Evolutionary conservation across 345 rosid species (phyloP), one percentile per base, ranked within the genome.

Genomic region (Gossypium australe): DNA sequence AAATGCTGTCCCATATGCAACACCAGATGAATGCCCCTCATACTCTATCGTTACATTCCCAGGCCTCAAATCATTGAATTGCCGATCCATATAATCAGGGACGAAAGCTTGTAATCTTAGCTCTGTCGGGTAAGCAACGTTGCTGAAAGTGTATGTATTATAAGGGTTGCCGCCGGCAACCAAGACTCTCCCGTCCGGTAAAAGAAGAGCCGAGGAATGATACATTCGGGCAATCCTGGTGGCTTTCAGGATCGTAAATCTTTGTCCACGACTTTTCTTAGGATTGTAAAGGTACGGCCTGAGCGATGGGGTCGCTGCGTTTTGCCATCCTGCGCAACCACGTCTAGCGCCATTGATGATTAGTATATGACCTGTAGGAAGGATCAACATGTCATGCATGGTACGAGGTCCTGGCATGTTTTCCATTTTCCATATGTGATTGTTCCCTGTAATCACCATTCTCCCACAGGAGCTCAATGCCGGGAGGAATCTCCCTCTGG

Each of bases 101-200:
- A 80, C 67, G 45, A 86, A 85, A 3, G 82, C 85, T 41, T 89
- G 85, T 45, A 89, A 59, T 76, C 94, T 84, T 11, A 87, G 78
- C 65, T 89, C 90, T 0, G 89, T 87, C 1, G 92, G 89, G 79
- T 80, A 76, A 16, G 80, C 55, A 47, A 78, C 85, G 9, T 82
- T 70, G n/a, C 11, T 67, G 73, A 79, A 86, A 11, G 43, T 74
- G 83, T 89, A 89, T 2, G 70, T 73, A 1, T 11, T 51, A 57
- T 89, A 80, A 8, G 94, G 88, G 57, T 89, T 89, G 64, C 94
- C 77, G 1, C 94, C 90, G 1, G 84, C 92, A 14, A 87, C 78
- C 14, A 89, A 64, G 22, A 89, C 72, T 56, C 87, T 82, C 5
- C 90, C 90, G 41, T 86, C 83, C 1, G 90, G 90, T 38, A 87